These are phyloP conservation scores for Zasmidium citrigriseum DNA, from an alignment of 2,329 filamentous ascomycete species.

Conservation along the genomic window DNA sequence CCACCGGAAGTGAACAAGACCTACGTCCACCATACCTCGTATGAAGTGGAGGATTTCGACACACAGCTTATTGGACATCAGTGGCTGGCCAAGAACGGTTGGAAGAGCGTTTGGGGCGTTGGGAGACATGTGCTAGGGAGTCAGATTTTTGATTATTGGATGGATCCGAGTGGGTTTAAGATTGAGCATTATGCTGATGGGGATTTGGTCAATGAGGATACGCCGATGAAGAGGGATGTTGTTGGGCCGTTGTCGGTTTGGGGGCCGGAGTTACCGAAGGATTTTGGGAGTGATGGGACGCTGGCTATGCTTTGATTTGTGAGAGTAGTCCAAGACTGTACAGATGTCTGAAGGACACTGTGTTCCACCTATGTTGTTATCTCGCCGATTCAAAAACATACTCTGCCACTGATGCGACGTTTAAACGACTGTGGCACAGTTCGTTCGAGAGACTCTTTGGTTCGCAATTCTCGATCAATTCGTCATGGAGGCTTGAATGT, in stretches of 20 bases:
- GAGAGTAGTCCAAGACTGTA: too few relatives aligned
- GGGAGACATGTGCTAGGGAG: conserved; percentile 70
- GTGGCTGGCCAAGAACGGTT: conserved; percentile 63
- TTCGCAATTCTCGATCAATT: neutral
- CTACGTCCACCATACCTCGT: conserved; percentile 64
- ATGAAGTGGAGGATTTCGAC: conserved; percentile 71
- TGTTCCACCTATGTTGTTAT: too few relatives aligned
- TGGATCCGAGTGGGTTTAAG: conserved; percentile 53
- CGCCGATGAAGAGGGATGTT: conserved; percentile 24
- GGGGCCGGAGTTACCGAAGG: conserved; percentile 9
- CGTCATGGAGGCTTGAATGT: neutral
- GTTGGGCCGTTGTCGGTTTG: conserved; percentile 10
- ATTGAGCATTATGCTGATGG: conserved; percentile 63
- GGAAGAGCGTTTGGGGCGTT: conserved; percentile 68
- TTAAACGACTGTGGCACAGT: too few relatives aligned
- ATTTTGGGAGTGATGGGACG: conserved; percentile 2
- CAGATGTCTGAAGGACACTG: too few relatives aligned
- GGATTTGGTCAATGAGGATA: conserved; percentile 61
- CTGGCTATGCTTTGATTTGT: too few relatives aligned
- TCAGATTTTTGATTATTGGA: conserved; percentile 69
- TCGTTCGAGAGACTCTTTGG: too few relatives aligned
- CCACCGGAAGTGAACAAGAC: conserved; percentile 19
- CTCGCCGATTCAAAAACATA: too few relatives aligned
- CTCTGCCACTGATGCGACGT: too few relatives aligned
- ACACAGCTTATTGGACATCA: conserved; percentile 68